Evolutionary conservation across 805 yeast species (phyloP).

Genomic region (Wickerhamomyces alni): DNA sequence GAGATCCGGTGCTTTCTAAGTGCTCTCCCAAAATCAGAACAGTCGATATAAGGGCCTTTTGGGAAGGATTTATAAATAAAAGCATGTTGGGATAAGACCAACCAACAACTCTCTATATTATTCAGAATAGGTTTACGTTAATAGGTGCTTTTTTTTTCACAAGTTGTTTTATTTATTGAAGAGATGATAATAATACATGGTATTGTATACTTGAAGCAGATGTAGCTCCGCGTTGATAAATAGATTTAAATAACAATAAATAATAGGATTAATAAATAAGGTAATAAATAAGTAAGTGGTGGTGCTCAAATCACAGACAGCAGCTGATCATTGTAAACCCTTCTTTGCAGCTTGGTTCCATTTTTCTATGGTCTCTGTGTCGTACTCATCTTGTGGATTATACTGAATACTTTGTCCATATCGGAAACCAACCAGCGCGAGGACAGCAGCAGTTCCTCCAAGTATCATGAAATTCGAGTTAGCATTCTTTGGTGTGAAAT

Average conservation of each 20-base stretch:
- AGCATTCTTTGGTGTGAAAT: constrained; percentile 21
- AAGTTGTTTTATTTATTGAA: neutral
- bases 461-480: constrained; percentile 14
- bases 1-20: constrained; percentile 65
- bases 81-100: too few species aligned
- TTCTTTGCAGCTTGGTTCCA: constrained; percentile 21
- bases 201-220: neutral
- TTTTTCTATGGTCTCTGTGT: constrained; percentile 13
- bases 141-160: neutral
- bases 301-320: constrained; percentile 4
- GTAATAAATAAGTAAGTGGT: constrained; percentile 4
- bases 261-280: neutral
- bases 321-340: constrained; percentile 6
- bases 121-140: constrained; percentile 4
- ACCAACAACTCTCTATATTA: too few species aligned
- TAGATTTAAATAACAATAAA: neutral
- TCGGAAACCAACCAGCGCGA: constrained; percentile 15
- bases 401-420: constrained; percentile 12
- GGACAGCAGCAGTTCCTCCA: constrained; percentile 8
- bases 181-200: neutral
- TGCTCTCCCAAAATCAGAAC: too few species aligned
- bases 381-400: constrained; percentile 15
- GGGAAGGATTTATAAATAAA: neutral
- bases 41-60: too few species aligned
- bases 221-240: neutral